Evolutionary conservation across 371 early-diverging fungal species (phyloP).

Genomic region (Apophysomyces ossiformis): DNA sequence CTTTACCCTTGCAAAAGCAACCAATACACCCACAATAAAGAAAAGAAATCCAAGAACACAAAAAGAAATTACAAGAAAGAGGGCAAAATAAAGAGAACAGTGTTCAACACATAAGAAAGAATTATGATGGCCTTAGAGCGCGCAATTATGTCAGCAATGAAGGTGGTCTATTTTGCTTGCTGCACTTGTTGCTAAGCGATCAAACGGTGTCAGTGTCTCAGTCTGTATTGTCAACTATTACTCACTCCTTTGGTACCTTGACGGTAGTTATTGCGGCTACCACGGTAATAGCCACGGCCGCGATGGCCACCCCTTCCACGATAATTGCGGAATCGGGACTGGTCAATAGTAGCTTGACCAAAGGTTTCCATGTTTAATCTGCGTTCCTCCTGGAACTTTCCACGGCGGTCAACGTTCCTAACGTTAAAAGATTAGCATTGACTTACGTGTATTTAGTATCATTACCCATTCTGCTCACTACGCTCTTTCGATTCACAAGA

Average conservation of each 20-base stretch:
- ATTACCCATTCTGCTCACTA: slow-evolving; percentile 41
- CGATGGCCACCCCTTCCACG: slow-evolving; percentile 63
- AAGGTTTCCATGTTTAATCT: slow-evolving; percentile 93
- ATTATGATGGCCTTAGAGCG: not conserved
- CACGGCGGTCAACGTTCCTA: slow-evolving; percentile 66
- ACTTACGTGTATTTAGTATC: not conserved
- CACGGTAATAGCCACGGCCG: slow-evolving; percentile 46
- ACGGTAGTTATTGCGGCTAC: slow-evolving; percentile 34
- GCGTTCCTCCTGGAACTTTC: slow-evolving; percentile 85
- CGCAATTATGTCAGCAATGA: not conserved
- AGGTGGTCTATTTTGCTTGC: not conserved
- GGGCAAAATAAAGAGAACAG: not conserved
- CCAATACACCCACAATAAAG: not conserved
- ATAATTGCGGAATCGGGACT: slow-evolving; percentile 66
- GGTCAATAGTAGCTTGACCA: slow-evolving; percentile 82
- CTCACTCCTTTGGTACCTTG: slow-evolving; percentile 34
- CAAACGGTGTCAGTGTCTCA: no score
- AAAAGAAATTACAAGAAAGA: slow-evolving; percentile 5
- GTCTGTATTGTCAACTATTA: not conserved
- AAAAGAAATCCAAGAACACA: not conserved
- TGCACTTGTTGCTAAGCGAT: not conserved
- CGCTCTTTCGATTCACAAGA: slow-evolving; percentile 96
- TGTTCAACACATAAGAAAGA: not conserved
- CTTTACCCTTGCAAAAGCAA: slow-evolving; percentile 6
- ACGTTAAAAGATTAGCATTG: not conserved